phyloP scores from a whole-genome alignment of 192 early-diverging fungal species.

The Coemansia reversa region DNA sequence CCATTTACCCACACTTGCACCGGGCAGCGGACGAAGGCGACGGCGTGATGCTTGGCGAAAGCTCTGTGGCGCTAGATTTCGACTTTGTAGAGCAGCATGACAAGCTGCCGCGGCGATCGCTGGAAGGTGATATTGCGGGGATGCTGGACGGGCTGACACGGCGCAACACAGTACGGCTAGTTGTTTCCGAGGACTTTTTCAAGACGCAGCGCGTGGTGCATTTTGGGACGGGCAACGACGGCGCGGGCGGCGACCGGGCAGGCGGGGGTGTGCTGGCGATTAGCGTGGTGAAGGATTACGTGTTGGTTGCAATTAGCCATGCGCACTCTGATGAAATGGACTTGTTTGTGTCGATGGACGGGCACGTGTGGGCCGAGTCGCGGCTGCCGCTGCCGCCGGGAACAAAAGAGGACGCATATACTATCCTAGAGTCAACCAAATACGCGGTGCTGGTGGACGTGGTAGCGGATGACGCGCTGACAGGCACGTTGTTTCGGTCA shows the following conservation, averaged over 20 bases:
- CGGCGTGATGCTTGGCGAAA: neutral
- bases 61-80: neutral
- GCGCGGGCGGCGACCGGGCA: conserved; percentile 50
- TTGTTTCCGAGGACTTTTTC: conserved; percentile 78
- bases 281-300: conserved; percentile 66
- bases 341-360: conserved; percentile 66
- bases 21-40: neutral
- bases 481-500: conserved; percentile 77
- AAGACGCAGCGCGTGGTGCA: conserved; percentile 54
- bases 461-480: conserved; percentile 44
- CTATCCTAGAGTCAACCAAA: conserved; percentile 78
- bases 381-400: conserved; percentile 58
- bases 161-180: conserved; percentile 53
- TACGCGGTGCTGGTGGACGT: conserved; percentile 78
- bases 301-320: conserved; percentile 69
- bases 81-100: neutral
- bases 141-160: conserved; percentile 23
- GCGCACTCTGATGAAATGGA: conserved; percentile 59
- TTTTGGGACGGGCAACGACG: conserved; percentile 59
- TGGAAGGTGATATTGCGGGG: conserved; percentile 18
- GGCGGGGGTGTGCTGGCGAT: conserved; percentile 71
- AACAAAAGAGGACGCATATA: conserved; percentile 70
- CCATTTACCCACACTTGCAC: neutral
- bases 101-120: neutral
- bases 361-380: conserved; percentile 64